Base-by-base conservation (phyloP, 176 grass and related monocot genomes). In the Musa schizocarpa region DNA sequence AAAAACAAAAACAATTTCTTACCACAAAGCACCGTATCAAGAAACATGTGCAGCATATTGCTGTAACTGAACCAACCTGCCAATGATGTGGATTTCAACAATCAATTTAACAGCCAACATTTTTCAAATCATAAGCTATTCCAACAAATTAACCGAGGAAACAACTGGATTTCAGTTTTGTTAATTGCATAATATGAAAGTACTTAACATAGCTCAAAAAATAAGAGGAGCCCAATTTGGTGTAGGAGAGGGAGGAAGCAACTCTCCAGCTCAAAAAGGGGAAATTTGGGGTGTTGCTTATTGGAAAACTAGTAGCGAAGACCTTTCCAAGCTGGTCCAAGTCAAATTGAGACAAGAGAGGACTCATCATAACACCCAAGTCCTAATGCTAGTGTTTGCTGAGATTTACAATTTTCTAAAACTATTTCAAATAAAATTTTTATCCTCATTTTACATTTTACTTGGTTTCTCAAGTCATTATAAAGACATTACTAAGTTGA, bases 21-120 rank as follows among this genome's bases (percentile, higher is more conserved):
- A 80, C 78, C 78, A 80, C 69, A 73, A 80, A 9, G 57, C 69
- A 65, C 1, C 78, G 43, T 73, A 64, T 20, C 55, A 80, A 53
- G 50, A 80, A 80, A 52, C 78, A 80, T 80, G 69, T 65, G 49
- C 78, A 80, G 20, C 78, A 80, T 73, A 80, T 80, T 52, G 49
- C 43, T 54, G 78, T 80, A n/a, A 80, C 57, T 12, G 49, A 64
- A n/a, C 57, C 57, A 52, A 80, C 78, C 78, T 80, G 69, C 56
- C 5, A 63, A 80, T 29, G 11, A 65, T 9, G 13, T 16, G 23
- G 6, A 70, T 12, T 53, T 50, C 26, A 69, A 59, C 25, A 71
- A 57, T 8, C 27, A 26, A 50, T 22, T 20, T 2, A 23, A 1
- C 20, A 17, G 22, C 59, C 61, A 11, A 50, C 23, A 72, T 70